Base-by-base conservation (phyloP, 1,139 yeast genomes). In the Pneumocystis jirovecii region DNA sequence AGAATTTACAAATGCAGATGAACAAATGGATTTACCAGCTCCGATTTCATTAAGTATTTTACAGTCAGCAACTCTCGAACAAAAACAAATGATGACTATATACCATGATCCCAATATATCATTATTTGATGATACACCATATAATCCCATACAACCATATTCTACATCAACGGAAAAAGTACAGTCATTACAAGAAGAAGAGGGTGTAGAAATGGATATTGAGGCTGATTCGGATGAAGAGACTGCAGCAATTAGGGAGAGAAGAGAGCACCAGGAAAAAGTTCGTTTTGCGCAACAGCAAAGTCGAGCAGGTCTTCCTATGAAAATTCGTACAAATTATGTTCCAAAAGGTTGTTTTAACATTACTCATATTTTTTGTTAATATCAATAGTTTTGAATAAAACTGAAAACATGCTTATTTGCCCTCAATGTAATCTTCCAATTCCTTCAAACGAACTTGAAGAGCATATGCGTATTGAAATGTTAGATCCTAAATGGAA, bases 401-500 rank as follows among this genome's bases (percentile, higher is more conserved):
- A 66, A 25, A 25, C 63, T 56, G 63, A 40, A 59, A 79, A 67
- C 74, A 75, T 31, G 71, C 76, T 63, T 80, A 88, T 63, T 80
- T 79, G 71, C 87, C 96, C 73, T 95, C 96, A 45, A 77, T 89
- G 66, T 86, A 96, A 0, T 0, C 81, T 84, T 70, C 73, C 81
- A 72, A 81, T 91, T 3, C 87, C 91, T 0, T 95, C 87, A 71
- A 80, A 81, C 65, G 78, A 85, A 69, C 89, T 87, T 72, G 89
- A 86, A 69, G 82, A 80, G 69, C 97, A 91, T 74, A 78, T 90
- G 69, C 82, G 83, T 66, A 81, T 84, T n/a, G 77, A 87, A 66
- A 77, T 89, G 62, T 77, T 93, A 64, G 96, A 91, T 74, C 96
- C 96, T 1, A 79, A 83, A 69, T 89, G 88, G 76, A 81, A 84